Evolutionary conservation across 1,284 basidiomycete species (phyloP).

Genomic region (Tilletia walkeri): DNA sequence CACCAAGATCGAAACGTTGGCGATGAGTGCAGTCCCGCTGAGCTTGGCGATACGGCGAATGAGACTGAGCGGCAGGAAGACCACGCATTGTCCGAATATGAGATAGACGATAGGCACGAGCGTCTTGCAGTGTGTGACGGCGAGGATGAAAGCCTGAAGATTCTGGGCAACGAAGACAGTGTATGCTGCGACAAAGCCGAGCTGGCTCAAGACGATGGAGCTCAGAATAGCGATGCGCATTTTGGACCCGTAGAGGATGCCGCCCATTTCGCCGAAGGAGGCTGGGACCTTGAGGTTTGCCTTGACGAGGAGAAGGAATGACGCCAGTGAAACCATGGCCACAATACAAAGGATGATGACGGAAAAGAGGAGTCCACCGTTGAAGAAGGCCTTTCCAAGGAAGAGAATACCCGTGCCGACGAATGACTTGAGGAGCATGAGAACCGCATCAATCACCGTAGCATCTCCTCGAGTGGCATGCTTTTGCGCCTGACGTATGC

Average conservation of each 20-base stretch:
- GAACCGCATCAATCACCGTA: constrained; percentile 49
- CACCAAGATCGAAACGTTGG: constrained; percentile 90
- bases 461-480: constrained; percentile 48
- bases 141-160: constrained; percentile 75
- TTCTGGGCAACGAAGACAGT: constrained; percentile 95
- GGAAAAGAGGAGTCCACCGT: constrained; percentile 92
- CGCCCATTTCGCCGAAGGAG: constrained; percentile 95
- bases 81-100: constrained; percentile 76
- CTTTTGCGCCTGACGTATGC: constrained; percentile 40
- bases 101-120: constrained; percentile 73
- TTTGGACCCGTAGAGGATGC: constrained; percentile 82
- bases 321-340: constrained; percentile 84
- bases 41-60: constrained; percentile 65
- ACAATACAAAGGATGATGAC: constrained; percentile 74
- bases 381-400: constrained; percentile 94
- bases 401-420: constrained; percentile 95
- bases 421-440: constrained; percentile 72
- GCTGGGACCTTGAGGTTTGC: constrained; percentile 86
- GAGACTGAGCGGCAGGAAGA: constrained; percentile 64
- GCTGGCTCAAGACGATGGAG: constrained; percentile 85
- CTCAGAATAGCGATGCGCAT: constrained; percentile 86
- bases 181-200: constrained; percentile 83
- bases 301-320: constrained; percentile 86
- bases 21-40: constrained; percentile 84
- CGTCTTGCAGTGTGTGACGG: constrained; percentile 74